Percentiles rank a stretch among this genome's conserved stretches.
These are phyloP conservation scores for Glaciozyma martinii DNA, from an alignment of 768 basidiomycete genomes.

Conservation along the genomic window DNA sequence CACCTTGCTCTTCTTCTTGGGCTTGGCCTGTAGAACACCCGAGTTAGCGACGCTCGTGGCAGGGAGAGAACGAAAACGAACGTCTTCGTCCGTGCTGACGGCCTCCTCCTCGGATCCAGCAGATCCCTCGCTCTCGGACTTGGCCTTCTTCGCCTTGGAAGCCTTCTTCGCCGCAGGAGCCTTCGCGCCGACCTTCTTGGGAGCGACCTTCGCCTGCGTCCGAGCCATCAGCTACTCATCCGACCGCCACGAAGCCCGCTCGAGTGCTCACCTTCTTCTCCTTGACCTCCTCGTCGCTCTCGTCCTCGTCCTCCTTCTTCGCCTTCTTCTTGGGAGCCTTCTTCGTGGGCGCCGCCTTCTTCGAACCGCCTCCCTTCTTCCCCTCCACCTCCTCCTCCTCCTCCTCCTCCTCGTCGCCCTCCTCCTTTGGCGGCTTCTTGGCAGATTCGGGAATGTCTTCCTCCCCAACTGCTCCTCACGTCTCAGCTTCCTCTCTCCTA, in stretches of 20 bases:
- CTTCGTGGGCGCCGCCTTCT: constrained; percentile 7
- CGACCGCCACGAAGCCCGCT: background rate
- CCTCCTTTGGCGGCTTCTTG: constrained; percentile 19
- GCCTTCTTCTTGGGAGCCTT: constrained; percentile 20
- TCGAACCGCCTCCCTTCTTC: constrained; percentile 6
- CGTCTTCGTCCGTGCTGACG: constrained; percentile 2
- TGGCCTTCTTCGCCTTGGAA: constrained; percentile 3
- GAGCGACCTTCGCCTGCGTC: background rate
- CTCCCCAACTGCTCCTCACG: constrained; percentile 50
- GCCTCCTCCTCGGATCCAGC: constrained; percentile 14
- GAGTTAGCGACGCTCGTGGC: background rate
- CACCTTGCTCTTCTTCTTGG: constrained; percentile 11
- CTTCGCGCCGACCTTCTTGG: background rate
- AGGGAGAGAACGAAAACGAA: background rate
- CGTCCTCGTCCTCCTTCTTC: constrained; percentile 2
- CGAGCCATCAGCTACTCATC: background rate
- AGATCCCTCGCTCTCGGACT: background rate
- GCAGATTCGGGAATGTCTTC: constrained; percentile 53
- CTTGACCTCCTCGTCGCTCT: constrained; percentile 4
- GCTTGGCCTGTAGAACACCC: background rate
- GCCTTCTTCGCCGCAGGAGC: constrained; percentile 1
- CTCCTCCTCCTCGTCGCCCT: constrained; percentile 10
- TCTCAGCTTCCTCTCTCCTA: background rate
- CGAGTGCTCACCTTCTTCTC: background rate
- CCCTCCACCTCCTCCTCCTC: constrained; percentile 2